Evolutionary conservation across 805 yeast species (phyloP).

Genomic region (Starmerella bombi): DNA sequence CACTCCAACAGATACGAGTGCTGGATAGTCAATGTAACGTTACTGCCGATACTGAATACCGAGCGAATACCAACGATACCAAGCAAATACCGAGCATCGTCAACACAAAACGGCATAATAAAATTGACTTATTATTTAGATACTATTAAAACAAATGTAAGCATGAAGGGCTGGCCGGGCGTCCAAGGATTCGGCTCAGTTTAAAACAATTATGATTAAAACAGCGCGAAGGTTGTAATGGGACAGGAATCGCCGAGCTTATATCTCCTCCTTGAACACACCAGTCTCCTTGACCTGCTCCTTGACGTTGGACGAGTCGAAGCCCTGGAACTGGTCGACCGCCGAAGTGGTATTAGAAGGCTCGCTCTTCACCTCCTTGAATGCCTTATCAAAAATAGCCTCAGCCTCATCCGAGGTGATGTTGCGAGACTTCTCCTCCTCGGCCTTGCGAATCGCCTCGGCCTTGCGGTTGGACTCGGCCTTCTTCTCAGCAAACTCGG

Average conservation of each 20-base stretch:
- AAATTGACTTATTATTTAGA: too few relatives aligned
- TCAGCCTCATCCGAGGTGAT: background rate
- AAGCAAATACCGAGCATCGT: too few relatives aligned
- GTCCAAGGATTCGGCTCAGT: too few relatives aligned
- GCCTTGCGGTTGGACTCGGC: slow-evolving; percentile 1
- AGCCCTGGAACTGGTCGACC: slow-evolving; percentile 19
- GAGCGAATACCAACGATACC: too few relatives aligned
- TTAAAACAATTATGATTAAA: too few relatives aligned
- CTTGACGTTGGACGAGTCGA: slow-evolving; percentile 22
- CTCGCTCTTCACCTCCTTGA: slow-evolving; percentile 6
- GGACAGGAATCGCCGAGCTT: slow-evolving; percentile 4
- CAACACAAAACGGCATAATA: too few relatives aligned
- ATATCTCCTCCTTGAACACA: slow-evolving; percentile 22
- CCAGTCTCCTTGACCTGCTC: slow-evolving; percentile 15
- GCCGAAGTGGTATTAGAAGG: slow-evolving; percentile 1
- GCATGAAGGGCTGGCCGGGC: too few relatives aligned
- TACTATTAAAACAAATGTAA: too few relatives aligned
- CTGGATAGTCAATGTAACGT: too few relatives aligned
- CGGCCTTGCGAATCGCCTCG: background rate
- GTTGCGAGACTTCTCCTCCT: background rate
- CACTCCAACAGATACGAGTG: too few relatives aligned
- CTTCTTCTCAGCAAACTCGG: slow-evolving; percentile 12
- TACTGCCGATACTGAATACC: too few relatives aligned
- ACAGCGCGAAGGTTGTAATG: too few relatives aligned
- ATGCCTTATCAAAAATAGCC: slow-evolving; percentile 2